Evolutionary conservation across 2,329 filamentous ascomycete genomes (phyloP).

Genomic region (Aspergillus fijiensis): DNA sequence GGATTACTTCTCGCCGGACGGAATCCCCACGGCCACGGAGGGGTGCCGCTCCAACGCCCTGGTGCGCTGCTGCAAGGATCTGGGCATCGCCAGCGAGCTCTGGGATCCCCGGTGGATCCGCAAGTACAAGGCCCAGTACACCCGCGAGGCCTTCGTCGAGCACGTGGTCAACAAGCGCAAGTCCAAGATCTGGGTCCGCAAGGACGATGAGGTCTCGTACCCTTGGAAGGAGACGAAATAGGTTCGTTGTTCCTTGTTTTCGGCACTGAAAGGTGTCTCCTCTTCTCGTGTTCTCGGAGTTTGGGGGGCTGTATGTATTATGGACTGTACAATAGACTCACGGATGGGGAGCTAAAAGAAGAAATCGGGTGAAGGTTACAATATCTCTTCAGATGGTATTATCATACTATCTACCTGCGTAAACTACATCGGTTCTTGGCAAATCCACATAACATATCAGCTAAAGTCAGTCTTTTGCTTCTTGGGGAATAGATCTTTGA

Average conservation of each 20-base stretch:
- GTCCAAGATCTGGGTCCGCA: slow-evolving; percentile 81
- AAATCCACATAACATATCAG: background rate
- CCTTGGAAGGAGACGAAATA: slow-evolving; percentile 57
- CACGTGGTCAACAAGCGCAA: slow-evolving; percentile 83
- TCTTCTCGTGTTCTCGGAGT: background rate
- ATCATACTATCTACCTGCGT: background rate
- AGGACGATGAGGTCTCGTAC: slow-evolving; percentile 71
- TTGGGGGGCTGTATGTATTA: background rate
- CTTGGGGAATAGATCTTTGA: background rate
- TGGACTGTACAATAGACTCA: background rate
- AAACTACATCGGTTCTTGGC: background rate
- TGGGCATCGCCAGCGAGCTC: slow-evolving; percentile 89
- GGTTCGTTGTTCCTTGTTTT: background rate
- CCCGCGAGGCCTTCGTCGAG: slow-evolving; percentile 85
- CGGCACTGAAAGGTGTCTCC: background rate
- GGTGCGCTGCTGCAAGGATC: slow-evolving; percentile 97
- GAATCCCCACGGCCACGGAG: slow-evolving; percentile 90
- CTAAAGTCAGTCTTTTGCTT: background rate
- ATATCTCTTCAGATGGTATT: background rate
- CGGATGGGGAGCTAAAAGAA: too few species aligned
- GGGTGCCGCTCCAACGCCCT: slow-evolving; percentile 97
- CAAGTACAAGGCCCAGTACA: slow-evolving; percentile 71
- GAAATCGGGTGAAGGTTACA: too few species aligned
- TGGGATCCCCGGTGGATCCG: slow-evolving; percentile 95
- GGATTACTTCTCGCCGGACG: slow-evolving; percentile 85